Percentiles rank a stretch among this genome's conserved stretches.
Evolutionary conservation across 192 early-diverging fungal species (phyloP).

Genomic region (Coemansia sp.): DNA sequence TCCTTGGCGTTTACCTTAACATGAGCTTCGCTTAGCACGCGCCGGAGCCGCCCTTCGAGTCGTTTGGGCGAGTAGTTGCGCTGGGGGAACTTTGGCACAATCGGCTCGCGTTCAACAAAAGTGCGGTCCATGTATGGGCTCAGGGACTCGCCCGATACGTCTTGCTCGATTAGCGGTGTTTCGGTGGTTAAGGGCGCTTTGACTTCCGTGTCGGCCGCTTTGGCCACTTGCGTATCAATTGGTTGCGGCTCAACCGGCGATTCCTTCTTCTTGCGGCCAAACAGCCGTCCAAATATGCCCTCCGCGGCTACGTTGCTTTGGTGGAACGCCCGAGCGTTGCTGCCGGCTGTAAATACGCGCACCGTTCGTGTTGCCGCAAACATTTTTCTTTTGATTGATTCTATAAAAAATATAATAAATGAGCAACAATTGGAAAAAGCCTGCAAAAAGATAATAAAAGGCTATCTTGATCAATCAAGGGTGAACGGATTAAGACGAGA

Average conservation of each 20-base stretch:
- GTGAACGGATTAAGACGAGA: background rate
- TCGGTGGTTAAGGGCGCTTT: background rate
- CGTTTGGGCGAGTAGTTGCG: slow-evolving; percentile 17
- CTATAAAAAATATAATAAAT: no score
- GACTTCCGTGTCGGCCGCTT: background rate
- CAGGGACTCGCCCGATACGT: background rate
- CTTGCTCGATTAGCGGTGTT: background rate
- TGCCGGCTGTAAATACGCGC: background rate
- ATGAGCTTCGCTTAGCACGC: slow-evolving; percentile 11
- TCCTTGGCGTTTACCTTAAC: slow-evolving; percentile 19
- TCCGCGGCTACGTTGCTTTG: slow-evolving; percentile 14
- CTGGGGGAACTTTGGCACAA: slow-evolving; percentile 30
- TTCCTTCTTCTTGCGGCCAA: slow-evolving; percentile 27
- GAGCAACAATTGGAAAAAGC: no score
- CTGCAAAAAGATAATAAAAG: no score
- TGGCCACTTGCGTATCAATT: background rate
- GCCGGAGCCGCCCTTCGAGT: slow-evolving; percentile 17
- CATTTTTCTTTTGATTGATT: slow-evolving; percentile 1
- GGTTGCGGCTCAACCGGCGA: slow-evolving; percentile 1
- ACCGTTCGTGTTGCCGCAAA: background rate
- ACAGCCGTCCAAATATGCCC: slow-evolving; percentile 32
- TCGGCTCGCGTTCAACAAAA: background rate
- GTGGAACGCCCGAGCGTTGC: slow-evolving; percentile 19
- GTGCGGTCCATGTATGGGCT: background rate
- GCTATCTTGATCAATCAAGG: background rate